Evolutionary conservation across 305 asterid species (phyloP).

Genomic region (Fraxinus nigra): DNA sequence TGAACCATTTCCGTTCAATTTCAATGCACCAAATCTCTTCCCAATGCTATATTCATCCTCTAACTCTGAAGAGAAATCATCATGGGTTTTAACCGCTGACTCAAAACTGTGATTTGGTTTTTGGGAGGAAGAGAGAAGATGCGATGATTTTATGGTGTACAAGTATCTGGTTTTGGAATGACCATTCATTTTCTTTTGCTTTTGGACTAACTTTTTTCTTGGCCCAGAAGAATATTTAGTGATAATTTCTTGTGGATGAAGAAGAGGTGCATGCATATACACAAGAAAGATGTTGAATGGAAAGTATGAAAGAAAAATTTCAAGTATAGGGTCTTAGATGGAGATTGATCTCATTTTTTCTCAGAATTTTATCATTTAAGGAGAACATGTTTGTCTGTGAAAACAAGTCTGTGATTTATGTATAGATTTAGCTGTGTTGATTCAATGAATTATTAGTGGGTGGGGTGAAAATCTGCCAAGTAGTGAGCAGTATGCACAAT

Average conservation of each 20-base stretch:
- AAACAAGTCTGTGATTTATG: not conserved
- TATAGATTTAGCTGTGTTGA: not conserved
- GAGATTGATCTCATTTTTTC: not conserved
- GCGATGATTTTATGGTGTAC: conserved; percentile 24
- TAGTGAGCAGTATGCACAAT: not conserved
- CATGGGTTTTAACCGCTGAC: not conserved
- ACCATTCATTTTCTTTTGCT: conserved; percentile 27
- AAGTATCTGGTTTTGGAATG: conserved; percentile 30
- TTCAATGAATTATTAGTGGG: not conserved
- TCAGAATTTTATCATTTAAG: not conserved
- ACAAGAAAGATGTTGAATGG: not conserved
- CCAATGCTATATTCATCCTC: conserved; percentile 6
- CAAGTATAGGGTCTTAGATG: not conserved
- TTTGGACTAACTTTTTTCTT: not conserved
- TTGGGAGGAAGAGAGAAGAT: conserved; percentile 21
- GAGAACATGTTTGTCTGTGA: not conserved
- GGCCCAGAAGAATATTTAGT: not conserved
- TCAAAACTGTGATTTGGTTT: not conserved
- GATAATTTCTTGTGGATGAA: not conserved
- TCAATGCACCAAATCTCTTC: conserved; percentile 18
- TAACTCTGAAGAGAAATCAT: not conserved
- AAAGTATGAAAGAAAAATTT: not conserved
- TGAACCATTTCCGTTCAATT: conserved; percentile 30
- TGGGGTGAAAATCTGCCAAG: not conserved
- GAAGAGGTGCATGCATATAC: not conserved